A percentile compares a stretch with the other conserved stretches of the same genome.
phyloP scores from a whole-genome alignment of 768 basidiomycete genomes.

The Gymnopilus dilepis region DNA sequence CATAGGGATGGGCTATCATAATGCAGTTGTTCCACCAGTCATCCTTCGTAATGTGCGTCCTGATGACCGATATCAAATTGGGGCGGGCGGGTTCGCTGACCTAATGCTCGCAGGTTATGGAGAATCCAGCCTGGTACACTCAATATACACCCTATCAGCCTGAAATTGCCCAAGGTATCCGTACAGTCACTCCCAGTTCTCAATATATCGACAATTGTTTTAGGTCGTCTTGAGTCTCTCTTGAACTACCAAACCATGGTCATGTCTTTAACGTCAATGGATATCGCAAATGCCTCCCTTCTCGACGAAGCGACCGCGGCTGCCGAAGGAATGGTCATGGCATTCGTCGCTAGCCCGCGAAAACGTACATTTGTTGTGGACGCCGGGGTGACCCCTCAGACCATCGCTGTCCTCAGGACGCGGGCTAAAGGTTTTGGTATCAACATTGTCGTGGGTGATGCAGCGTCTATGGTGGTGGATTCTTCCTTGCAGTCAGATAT shows the following conservation, averaged over 20 bases:
- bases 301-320: slow-evolving; percentile 96
- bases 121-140: slow-evolving; percentile 99
- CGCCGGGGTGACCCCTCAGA: slow-evolving; percentile 83
- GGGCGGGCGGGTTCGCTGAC: slow-evolving; percentile 28
- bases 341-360: slow-evolving; percentile 67
- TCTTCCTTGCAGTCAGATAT: slow-evolving; percentile 62
- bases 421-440: slow-evolving; percentile 96
- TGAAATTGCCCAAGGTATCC: slow-evolving; percentile 93
- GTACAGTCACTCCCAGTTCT: not conserved
- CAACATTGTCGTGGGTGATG: slow-evolving; percentile 74
- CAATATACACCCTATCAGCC: slow-evolving; percentile 97
- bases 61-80: not conserved
- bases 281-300: slow-evolving; percentile 94
- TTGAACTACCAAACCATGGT: slow-evolving; percentile 98
- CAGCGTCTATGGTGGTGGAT: slow-evolving; percentile 52
- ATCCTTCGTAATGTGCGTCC: slow-evolving; percentile 83
- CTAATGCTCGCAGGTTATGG: slow-evolving; percentile 63
- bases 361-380: slow-evolving; percentile 89
- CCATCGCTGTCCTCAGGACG: slow-evolving; percentile 85
- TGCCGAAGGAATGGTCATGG: slow-evolving; percentile 97
- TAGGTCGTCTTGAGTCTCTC: slow-evolving; percentile 94
- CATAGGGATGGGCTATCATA: slow-evolving; percentile 98
- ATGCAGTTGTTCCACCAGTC: slow-evolving; percentile 93
- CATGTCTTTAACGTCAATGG: slow-evolving; percentile 91
- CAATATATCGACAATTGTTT: slow-evolving; percentile 8